Evolutionary conservation across 2,329 filamentous ascomycete genomes (phyloP).

Genomic region (Anthostomella pinea): DNA sequence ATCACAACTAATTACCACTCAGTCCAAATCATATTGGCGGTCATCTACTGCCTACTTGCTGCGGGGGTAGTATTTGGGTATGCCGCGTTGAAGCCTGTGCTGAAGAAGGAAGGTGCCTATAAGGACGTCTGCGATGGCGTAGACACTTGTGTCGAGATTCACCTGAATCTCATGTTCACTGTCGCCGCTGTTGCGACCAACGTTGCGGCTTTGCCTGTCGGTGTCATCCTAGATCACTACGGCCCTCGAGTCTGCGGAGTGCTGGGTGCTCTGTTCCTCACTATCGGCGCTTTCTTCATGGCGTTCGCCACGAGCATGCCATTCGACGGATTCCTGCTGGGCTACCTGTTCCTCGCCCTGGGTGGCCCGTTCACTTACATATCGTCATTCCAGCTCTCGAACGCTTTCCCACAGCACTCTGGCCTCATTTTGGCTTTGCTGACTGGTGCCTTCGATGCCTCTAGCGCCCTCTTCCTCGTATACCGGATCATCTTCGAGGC

Average conservation of each 20-base stretch:
- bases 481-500: conserved; percentile 70
- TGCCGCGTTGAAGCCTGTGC: conserved; percentile 77
- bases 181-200: conserved; percentile 85
- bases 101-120: conserved; percentile 72
- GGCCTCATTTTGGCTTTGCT: conserved; percentile 77
- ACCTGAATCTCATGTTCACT: conserved; percentile 89
- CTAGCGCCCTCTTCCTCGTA: conserved; percentile 72
- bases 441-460: conserved; percentile 81
- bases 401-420: conserved; percentile 74
- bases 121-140: conserved; percentile 53
- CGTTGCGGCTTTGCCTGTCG: conserved; percentile 79
- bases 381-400: conserved; percentile 79
- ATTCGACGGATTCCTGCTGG: conserved; percentile 72
- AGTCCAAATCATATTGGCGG: conserved; percentile 69
- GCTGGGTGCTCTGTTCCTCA: conserved; percentile 66
- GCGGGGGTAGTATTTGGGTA: conserved; percentile 83
- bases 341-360: conserved; percentile 73
- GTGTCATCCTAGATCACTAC: conserved; percentile 78
- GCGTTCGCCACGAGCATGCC: conserved; percentile 62
- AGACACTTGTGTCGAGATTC: conserved; percentile 53
- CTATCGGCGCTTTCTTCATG: conserved; percentile 69
- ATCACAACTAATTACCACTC: conserved; percentile 8
- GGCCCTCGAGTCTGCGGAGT: conserved; percentile 76
- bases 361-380: conserved; percentile 82
- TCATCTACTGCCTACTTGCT: conserved; percentile 72